Percentiles rank a stretch among this genome's conserved stretches.
These are phyloP conservation scores for Rhizomucor miehei DNA, from an alignment of 371 early-diverging fungal species.

Conservation along the genomic window DNA sequence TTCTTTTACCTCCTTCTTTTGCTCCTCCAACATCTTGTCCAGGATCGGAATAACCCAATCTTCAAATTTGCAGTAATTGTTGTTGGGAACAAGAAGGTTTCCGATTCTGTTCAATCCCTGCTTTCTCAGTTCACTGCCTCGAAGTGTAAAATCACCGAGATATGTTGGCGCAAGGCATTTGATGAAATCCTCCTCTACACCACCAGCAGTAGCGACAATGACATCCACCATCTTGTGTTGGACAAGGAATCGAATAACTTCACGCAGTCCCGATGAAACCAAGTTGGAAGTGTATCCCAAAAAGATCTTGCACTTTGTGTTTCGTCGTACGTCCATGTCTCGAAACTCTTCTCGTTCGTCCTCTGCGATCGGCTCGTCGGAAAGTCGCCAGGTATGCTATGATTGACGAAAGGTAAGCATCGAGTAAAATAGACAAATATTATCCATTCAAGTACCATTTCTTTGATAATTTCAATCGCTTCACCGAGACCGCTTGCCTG, in stretches of 20 bases:
- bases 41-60: constrained; percentile 96
- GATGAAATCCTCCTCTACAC: constrained; percentile 99
- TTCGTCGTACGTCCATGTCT: constrained; percentile 61
- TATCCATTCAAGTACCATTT: constrained; percentile 66
- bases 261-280: constrained; percentile 96
- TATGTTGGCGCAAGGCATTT: constrained; percentile 96
- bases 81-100: constrained; percentile 98
- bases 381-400: constrained; percentile 81
- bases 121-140: constrained; percentile 84
- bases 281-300: constrained; percentile 98
- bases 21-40: constrained; percentile 91
- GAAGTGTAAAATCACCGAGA: constrained; percentile 79
- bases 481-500: constrained; percentile 89
- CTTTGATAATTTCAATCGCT: constrained; percentile 85
- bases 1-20: constrained; percentile 56
- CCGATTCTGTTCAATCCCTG: constrained; percentile 98
- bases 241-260: constrained; percentile 89
- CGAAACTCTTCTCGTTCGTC: constrained; percentile 68
- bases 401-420: neutral
- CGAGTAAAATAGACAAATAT: neutral
- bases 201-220: constrained; percentile 97
- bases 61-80: constrained; percentile 99
- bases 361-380: constrained; percentile 73
- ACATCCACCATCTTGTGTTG: constrained; percentile 93
- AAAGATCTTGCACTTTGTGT: constrained; percentile 92